Conservation (phyloP, 371 early-diverging fungal genomes). For the Apophysomyces variabilis region DNA sequence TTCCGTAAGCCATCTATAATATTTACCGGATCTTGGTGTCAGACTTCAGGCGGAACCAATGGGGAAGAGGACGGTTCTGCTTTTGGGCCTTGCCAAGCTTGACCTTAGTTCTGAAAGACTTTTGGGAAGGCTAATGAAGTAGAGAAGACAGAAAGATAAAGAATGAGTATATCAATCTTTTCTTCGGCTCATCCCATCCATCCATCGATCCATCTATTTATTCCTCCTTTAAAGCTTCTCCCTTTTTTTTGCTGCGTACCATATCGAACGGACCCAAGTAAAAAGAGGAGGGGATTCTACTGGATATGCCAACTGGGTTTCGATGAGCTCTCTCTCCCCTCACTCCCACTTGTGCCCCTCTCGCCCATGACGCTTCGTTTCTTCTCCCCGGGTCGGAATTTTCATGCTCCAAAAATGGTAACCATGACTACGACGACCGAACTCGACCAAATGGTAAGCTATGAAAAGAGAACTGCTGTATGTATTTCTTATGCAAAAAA, state of each 20-base stretch:
- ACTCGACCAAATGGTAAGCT: too few relatives aligned
- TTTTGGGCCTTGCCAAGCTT: constrained; percentile 97
- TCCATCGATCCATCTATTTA: neutral
- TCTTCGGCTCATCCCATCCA: neutral
- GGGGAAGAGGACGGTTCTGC: constrained; percentile 98
- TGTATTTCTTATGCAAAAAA: neutral
- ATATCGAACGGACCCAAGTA: neutral
- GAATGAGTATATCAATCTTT: too few relatives aligned
- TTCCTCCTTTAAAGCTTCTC: neutral
- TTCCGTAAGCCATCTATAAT: neutral
- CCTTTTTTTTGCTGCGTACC: neutral
- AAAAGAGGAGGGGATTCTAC: neutral
- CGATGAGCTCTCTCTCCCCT: neutral
- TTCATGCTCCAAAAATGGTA: too few relatives aligned
- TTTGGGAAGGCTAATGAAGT: constrained; percentile 83
- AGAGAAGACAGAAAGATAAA: too few relatives aligned
- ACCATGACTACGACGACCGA: too few relatives aligned
- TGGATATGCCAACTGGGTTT: neutral
- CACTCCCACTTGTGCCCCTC: too few relatives aligned
- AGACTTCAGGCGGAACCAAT: constrained; percentile 96
- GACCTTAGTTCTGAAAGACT: constrained; percentile 96
- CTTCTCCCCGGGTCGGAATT: too few relatives aligned
- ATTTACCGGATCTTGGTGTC: constrained; percentile 90
- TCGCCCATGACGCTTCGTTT: too few relatives aligned
- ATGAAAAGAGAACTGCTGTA: too few relatives aligned